Base-by-base conservation (phyloP, 805 yeast species). In the Hermanozyma aechmeae region DNA sequence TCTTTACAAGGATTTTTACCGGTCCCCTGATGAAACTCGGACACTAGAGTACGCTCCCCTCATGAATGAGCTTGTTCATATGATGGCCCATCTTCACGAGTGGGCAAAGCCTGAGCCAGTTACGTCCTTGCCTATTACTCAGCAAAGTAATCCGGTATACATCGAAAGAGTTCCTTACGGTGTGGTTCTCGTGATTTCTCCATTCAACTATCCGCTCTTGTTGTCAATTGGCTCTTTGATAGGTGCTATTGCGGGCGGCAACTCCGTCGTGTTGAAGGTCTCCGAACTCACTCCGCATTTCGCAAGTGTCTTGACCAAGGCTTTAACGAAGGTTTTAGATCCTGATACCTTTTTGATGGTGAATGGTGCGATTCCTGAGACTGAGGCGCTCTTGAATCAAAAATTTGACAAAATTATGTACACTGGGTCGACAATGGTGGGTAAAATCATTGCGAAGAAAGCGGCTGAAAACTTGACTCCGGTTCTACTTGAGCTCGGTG, bases 391-490 rank as follows among this genome's bases (percentile, higher is more conserved):
- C 30, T 65, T 83, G 43, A 61, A 71, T 19, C 73, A 68, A 38
- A 76, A 71, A 44, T 83, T 74, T 45, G 96, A 86, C 56, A 76
- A 80, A 53, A 84, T 89, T 35, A 64, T 86, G 53, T 82, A 79
- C 53, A 89, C 97, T 4, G 97, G 97, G 12, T 76, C 81, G 23
- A 67, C 71, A 14, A 49, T 50, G 14, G 94, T 86, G 16, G 97
- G 95, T 13, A 72, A 68, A 20, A 72, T 83, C 29, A 73, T 89
- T 19, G 79, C 89, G 15, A 58, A 64, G 34, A 80, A 81, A 25
- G 96, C 96, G 1, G 92, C 89, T n/a, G 75, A 82, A 54, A 69
- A 72, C 13, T 63, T 87, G 40, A 84, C 94, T 1, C 96, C 96
- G 1, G 69, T 70, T 8, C 56, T 81, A 6, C 65, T 87, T 37